Evolutionary conservation across 495 filamentous ascomycete genomes (phyloP).

Genomic region (Penicillium coffeae): DNA sequence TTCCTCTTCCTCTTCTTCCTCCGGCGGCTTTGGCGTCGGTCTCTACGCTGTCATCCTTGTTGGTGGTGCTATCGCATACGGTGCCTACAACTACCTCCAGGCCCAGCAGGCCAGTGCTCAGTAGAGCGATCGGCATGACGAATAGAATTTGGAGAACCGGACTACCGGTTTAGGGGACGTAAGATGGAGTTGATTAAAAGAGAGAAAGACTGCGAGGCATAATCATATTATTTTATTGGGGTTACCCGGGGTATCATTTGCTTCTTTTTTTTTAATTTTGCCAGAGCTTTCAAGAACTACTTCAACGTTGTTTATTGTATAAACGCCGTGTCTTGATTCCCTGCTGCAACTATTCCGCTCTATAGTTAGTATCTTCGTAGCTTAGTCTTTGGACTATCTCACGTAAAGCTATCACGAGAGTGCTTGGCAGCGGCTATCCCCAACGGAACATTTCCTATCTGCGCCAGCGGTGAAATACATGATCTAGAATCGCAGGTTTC

Average conservation of each 20-base stretch:
- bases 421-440: too few relatives aligned
- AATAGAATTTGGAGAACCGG: background rate
- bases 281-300: background rate
- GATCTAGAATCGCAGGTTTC: background rate
- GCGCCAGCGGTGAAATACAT: background rate
- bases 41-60: constrained; percentile 79
- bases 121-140: constrained; percentile 8
- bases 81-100: constrained; percentile 84
- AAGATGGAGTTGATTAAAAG: background rate
- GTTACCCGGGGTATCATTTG: background rate
- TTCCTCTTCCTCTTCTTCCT: constrained; percentile 43
- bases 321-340: too few relatives aligned
- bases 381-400: too few relatives aligned
- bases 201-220: background rate
- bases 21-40: constrained; percentile 64
- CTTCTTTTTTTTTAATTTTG: background rate
- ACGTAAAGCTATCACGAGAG: too few relatives aligned
- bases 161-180: too few relatives aligned
- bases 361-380: background rate
- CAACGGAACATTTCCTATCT: background rate
- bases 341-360: too few relatives aligned
- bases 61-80: constrained; percentile 74
- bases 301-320: background rate
- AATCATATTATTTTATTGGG: background rate
- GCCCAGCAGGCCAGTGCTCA: constrained; percentile 41